Percentiles rank a stretch among this genome's conserved stretches.
These are phyloP conservation scores for Turritis glabra DNA, from an alignment of 345 rosid genomes.

Conservation along the genomic window DNA sequence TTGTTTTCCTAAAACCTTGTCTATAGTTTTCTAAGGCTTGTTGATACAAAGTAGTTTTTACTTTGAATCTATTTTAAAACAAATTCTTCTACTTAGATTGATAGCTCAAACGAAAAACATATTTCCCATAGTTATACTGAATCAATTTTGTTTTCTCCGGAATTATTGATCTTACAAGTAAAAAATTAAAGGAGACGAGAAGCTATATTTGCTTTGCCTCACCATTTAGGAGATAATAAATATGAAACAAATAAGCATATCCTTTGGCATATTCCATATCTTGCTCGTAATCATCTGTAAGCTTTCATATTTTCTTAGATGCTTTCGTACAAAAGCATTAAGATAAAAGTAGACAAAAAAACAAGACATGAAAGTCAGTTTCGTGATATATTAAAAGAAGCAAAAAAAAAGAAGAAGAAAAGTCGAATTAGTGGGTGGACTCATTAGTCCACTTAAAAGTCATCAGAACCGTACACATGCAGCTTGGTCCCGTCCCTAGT, in stretches of 20 bases:
- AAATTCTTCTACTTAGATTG: background rate
- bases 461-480: constrained; percentile 33
- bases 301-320: constrained; percentile 5
- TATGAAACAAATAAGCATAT: constrained; percentile 33
- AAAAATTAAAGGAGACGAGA: background rate
- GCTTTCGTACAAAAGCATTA: constrained; percentile 17
- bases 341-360: background rate
- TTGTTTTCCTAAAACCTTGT: background rate
- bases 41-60: background rate
- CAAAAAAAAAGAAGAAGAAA: background rate
- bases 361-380: background rate
- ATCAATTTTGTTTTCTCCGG: too few relatives aligned
- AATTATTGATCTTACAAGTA: background rate
- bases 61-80: background rate
- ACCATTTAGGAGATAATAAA: background rate
- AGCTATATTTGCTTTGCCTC: background rate
- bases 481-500: constrained; percentile 25
- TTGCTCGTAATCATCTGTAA: background rate
- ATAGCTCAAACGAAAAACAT: background rate
- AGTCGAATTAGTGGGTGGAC: constrained; percentile 31
- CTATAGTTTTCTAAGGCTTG: background rate
- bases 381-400: constrained; percentile 12
- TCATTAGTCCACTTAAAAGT: constrained; percentile 18
- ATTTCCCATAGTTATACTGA: background rate
- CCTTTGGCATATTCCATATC: constrained; percentile 36